These are phyloP conservation scores for Trichoderma atroviride DNA, from an alignment of 2,329 filamentous ascomycete genomes.

Conservation along the genomic window DNA sequence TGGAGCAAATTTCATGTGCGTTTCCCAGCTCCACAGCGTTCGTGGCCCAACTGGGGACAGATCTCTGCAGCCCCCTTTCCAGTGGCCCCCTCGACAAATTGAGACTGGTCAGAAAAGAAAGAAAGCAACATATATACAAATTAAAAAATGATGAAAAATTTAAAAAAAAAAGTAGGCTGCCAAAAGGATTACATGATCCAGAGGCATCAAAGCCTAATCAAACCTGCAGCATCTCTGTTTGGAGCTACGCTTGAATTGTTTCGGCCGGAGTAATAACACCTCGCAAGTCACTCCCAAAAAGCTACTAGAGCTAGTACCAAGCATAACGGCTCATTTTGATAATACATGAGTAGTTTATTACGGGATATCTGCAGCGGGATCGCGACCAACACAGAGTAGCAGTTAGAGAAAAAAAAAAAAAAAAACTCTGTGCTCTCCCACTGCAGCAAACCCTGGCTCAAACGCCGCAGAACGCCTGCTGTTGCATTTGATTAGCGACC, in stretches of 20 bases:
- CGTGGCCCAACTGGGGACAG: slow-evolving; percentile 4
- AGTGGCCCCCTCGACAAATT: not conserved
- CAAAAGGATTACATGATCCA: not conserved
- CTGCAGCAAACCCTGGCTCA: too few species aligned
- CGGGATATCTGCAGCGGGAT: not conserved
- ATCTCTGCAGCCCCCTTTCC: slow-evolving; percentile 22
- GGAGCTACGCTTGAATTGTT: not conserved
- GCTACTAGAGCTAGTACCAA: not conserved
- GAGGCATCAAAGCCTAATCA: not conserved
- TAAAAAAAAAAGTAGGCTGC: not conserved
- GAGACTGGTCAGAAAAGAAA: not conserved
- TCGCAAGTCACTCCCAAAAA: slow-evolving; percentile 5
- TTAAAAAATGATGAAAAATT: not conserved
- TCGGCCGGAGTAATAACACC: not conserved
- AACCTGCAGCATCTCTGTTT: not conserved
- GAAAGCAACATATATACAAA: not conserved
- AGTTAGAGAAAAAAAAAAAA: not conserved
- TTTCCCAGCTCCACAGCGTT: slow-evolving; percentile 11
- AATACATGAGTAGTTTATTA: not conserved
- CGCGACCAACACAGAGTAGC: not conserved
- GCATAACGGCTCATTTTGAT: not conserved
- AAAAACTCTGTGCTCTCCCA: not conserved
- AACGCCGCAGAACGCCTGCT: not conserved
- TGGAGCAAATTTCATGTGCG: slow-evolving; percentile 14
- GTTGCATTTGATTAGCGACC: slow-evolving; percentile 25